Evolutionary conservation across 2,329 filamentous ascomycete species (phyloP), one percentile per base, ranked within the genome.

Genomic region (Parastagonospora avenae): DNA sequence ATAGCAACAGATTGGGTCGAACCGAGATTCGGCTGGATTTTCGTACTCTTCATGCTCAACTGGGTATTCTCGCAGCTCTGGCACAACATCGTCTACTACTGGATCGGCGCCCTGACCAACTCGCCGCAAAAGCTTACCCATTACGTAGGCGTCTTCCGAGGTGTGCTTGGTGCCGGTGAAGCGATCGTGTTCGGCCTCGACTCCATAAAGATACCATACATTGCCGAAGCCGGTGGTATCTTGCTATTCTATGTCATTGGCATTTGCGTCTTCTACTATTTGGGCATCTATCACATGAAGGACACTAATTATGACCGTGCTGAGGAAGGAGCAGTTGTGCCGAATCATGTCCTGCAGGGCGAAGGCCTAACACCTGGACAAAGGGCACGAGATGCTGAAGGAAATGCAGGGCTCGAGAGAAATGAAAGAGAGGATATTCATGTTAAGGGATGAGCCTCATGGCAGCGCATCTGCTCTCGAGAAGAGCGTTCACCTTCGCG

Each of bases 51-150:
- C 46, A 69, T 67, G 60, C 48, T 69, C 38, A 69, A 52, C 19
- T 69, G 66, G 66, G 64, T 67, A 12, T 66, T 60, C 45, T 67
- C 62, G 29, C 64, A 68, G 55, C 51, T 70, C 4, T 70, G 65
- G 65, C 65, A 70, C 49, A 66, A 68, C 39, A 66, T 68, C 12
- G 63, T 68, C 7, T 66, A 67, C 54, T 70, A 68, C 52, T 70
- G 60, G 62, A 67, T 68, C 38, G 66, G 66, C n/a, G 63, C 64
- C 2, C 45, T 69, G 27, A 68, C 66, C 10, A 70, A 68, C 48
- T 68, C 66, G 2, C 66, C 66, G 2, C 64, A 67, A 41, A 70
- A 68, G 41, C 59, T 68, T 8, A 68, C 62, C 0, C 65, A 70
- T 37, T 70, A 70, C 37, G 64, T 68, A 15, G 66, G 66, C 31